Evolutionary conservation across 2,329 filamentous ascomycete genomes (phyloP).

Genomic region (Sporothrix dimorphospora): DNA sequence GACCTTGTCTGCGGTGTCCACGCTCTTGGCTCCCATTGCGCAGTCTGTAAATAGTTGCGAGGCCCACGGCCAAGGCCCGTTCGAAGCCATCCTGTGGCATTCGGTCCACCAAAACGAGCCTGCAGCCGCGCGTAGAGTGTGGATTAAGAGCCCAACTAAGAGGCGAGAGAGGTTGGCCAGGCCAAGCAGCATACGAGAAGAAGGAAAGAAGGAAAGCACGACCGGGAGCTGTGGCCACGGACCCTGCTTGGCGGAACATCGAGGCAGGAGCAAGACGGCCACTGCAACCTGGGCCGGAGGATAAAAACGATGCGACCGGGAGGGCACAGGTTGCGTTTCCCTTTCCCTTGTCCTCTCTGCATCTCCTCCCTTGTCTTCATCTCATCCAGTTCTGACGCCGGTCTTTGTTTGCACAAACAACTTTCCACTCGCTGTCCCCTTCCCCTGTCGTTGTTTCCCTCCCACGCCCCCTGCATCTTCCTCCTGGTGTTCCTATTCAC

Average conservation of each 20-base stretch:
- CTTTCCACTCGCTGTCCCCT: background rate
- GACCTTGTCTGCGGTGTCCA: background rate
- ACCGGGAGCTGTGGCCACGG: slow-evolving; percentile 7
- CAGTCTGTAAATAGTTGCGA: background rate
- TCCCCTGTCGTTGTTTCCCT: background rate
- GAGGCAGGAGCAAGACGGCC: slow-evolving; percentile 3
- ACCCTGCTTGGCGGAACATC: slow-evolving; percentile 20
- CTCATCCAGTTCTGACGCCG: background rate
- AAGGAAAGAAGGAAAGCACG: slow-evolving; percentile 7
- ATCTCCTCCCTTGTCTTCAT: slow-evolving; percentile 19
- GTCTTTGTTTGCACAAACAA: background rate
- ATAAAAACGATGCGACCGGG: slow-evolving; percentile 23
- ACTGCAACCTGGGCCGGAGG: background rate
- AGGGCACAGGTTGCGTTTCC: slow-evolving; percentile 14
- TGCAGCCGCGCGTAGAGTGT: slow-evolving; percentile 7
- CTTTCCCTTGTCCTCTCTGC: slow-evolving; percentile 11
- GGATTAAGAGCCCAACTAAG: slow-evolving; percentile 1
- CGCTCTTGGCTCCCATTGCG: slow-evolving; percentile 9
- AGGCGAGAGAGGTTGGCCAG: slow-evolving; percentile 15
- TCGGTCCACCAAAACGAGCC: background rate
- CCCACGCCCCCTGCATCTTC: background rate
- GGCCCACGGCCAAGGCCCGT: slow-evolving; percentile 11
- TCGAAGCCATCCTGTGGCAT: slow-evolving; percentile 22
- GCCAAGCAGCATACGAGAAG: slow-evolving; percentile 15
- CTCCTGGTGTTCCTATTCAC: background rate